A percentile compares a stretch with the other conserved stretches of the same genome.
Conservation (phyloP, 208 protist genomes). For the Trypanosoma cruzi region DNA sequence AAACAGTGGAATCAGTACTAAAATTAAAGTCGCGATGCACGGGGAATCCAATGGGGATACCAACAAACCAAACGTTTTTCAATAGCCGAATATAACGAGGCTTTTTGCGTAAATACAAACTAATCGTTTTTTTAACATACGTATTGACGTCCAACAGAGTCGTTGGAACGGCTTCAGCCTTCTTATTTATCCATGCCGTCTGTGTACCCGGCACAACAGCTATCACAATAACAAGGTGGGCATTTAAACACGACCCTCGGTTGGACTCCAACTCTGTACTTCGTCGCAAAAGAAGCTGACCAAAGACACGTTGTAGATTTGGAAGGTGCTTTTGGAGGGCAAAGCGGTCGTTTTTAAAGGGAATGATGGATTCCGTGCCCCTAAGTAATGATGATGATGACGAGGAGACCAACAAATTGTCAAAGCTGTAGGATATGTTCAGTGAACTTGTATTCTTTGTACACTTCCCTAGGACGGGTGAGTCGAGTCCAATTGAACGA, state of each 20-base stretch:
- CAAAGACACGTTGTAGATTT: neutral
- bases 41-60: constrained; percentile 27
- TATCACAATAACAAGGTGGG: constrained; percentile 19
- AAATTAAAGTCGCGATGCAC: neutral
- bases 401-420: constrained; percentile 1
- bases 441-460: neutral
- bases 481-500: constrained; percentile 3
- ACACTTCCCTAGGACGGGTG: neutral
- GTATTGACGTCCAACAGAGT: constrained; percentile 10
- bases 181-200: constrained; percentile 3
- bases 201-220: neutral
- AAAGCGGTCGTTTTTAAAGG: constrained; percentile 23
- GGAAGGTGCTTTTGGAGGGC: constrained; percentile 11
- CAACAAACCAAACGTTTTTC: constrained; percentile 16
- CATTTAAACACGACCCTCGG: constrained; percentile 2
- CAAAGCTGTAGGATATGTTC: constrained; percentile 25
- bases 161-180: neutral
- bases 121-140: constrained; percentile 19
- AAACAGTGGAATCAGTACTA: neutral
- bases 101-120: constrained; percentile 18
- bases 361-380: constrained; percentile 10
- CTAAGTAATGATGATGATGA: neutral
- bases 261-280: neutral
- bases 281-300: neutral
- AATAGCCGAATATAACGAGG: constrained; percentile 15